phyloP scores from a whole-genome alignment of 192 early-diverging fungal species.

The Chytriomyces confervae region DNA sequence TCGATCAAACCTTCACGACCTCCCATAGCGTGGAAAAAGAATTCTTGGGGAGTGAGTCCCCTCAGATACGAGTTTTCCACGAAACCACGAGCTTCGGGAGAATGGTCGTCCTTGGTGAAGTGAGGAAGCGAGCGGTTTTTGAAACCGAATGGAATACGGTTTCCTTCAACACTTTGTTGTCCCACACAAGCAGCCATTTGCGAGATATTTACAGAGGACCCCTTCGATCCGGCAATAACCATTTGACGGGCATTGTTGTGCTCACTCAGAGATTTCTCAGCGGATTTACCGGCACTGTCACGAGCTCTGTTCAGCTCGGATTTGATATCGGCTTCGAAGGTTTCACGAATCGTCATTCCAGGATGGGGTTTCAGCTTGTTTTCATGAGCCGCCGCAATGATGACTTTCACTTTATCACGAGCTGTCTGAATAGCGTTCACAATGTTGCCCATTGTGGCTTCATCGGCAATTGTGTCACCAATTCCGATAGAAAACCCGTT shows the following conservation, averaged over 20 bases:
- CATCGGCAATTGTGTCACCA: conserved; percentile 95
- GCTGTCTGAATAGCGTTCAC: conserved; percentile 76
- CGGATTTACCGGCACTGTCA: conserved; percentile 88
- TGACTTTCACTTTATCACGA: conserved; percentile 77
- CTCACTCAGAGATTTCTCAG: conserved; percentile 80
- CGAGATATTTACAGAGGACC: conserved; percentile 93
- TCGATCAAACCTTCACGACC: conserved; percentile 99
- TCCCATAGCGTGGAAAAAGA: conserved; percentile 99
- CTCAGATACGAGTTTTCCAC: conserved; percentile 89
- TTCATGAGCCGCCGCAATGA: conserved; percentile 81
- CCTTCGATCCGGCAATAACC: conserved; percentile 96
- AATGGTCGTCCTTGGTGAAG: conserved; percentile 96
- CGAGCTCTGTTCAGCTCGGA: conserved; percentile 85
- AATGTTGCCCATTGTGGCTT: conserved; percentile 77
- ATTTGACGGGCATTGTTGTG: conserved; percentile 97
- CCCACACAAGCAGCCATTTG: conserved; percentile 99
- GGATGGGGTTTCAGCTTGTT: conserved; percentile 83
- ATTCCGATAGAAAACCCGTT: conserved; percentile 97
- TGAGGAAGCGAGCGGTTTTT: conserved; percentile 94
- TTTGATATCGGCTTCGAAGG: conserved; percentile 90
- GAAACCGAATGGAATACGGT: conserved; percentile 97
- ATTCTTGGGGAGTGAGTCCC: conserved; percentile 96
- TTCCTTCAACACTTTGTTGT: conserved; percentile 99
- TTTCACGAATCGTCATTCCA: conserved; percentile 91
- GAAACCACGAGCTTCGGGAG: conserved; percentile 87